Evolutionary conservation across 2,329 filamentous ascomycete genomes (phyloP).

Genomic region (Lasiodiplodia citricola): DNA sequence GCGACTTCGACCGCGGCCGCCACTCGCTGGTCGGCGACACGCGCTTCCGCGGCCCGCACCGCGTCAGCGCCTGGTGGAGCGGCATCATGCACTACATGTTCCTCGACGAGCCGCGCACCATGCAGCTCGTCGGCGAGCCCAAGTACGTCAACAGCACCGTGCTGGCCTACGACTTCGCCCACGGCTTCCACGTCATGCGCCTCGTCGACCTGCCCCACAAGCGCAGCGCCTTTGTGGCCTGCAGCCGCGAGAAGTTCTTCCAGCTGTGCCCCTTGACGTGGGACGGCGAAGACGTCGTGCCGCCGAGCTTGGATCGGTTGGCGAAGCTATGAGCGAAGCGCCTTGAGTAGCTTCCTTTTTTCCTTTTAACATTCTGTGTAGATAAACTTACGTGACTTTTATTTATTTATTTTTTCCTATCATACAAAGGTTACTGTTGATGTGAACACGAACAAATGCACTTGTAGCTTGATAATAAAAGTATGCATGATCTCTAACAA

Average conservation of each 20-base stretch:
- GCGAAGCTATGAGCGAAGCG: background rate
- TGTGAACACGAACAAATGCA: background rate
- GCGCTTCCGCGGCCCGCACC: constrained; percentile 59
- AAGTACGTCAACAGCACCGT: constrained; percentile 73
- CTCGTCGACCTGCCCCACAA: constrained; percentile 76
- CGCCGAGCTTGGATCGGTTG: constrained; percentile 8
- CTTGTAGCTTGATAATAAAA: background rate
- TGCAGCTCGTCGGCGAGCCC: constrained; percentile 69
- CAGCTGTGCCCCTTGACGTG: constrained; percentile 63
- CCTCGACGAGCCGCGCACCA: constrained; percentile 63
- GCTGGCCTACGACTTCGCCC: constrained; percentile 74
- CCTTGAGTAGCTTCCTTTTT: background rate
- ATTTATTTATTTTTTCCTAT: background rate
- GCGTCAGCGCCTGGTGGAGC: constrained; percentile 64
- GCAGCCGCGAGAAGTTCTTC: constrained; percentile 72
- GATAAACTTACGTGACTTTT: background rate
- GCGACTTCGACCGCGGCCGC: constrained; percentile 63
- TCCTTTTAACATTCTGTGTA: background rate
- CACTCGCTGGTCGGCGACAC: constrained; percentile 65
- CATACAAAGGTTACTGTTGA: background rate
- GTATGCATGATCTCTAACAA: background rate
- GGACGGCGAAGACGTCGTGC: background rate
- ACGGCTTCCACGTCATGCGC: constrained; percentile 74
- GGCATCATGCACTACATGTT: constrained; percentile 65
- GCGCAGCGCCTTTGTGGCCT: constrained; percentile 69